Base-by-base conservation (phyloP, 768 basidiomycete species). In the Suillus subluteus region DNA sequence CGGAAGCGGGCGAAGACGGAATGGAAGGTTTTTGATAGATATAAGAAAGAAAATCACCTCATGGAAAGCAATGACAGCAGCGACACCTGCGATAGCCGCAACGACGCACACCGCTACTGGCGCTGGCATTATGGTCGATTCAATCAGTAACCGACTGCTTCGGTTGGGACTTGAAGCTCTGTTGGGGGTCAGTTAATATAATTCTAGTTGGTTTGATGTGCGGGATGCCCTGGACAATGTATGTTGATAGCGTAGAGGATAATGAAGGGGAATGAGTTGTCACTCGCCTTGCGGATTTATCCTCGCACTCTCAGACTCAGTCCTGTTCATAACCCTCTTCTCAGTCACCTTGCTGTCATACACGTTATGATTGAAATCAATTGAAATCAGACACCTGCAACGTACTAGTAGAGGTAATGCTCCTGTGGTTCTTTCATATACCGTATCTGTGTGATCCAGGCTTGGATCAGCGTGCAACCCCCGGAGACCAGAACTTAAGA, bases 51-150 rank as follows among this genome's bases (percentile, higher is more conserved):
- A 58, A 74, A 81, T 50, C 63, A 88, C 88, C 82, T 89, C 84
- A 70, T 87, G 85, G 77, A 90, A 88, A 1, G 82, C 86, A 48
- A 83, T n/a, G 1, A 73, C 80, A 23, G 82, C 86, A 41, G 84
- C 88, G 30, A 85, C 78, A 3, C 82, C 78, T 18, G 81, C 82
- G 30, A 88, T 71, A n/a, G 83, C 79, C 9, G 82, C 86, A 32
- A 83, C 75, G 62, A 87, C 82, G 65, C 85, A 85, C 12, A 87
- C 82, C 12, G 79, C 84, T 65, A 70, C 77, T 38, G 73, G 76
- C 13, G 77, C 74, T 23, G 74, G 58, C 76, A 78, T 77, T 26
- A 44, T 62, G 7, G 40, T 40, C 23, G 40, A 41, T 30, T 40
- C 9, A 8, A 41, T 41, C 23, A 41, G 9, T 1, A 26, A 26